Conservation (phyloP, 2,329 filamentous ascomycete species). For the Aschersonia sp. region DNA sequence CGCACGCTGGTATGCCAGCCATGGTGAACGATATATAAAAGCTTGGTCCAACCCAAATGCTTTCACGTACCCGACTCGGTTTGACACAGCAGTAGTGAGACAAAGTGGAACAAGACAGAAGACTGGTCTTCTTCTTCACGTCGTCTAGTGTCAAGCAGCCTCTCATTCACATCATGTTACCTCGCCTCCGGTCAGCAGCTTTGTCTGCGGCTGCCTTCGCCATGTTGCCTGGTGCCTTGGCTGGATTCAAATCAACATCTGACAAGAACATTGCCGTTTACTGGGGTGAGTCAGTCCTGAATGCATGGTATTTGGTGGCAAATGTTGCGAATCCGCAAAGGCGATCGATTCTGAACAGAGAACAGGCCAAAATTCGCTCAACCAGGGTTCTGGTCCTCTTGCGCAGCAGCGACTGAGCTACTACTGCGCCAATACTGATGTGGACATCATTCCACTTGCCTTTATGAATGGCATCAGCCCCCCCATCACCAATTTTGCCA, state of each 20-base stretch:
- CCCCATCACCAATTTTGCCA: slow-evolving; percentile 49
- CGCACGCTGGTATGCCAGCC: background rate
- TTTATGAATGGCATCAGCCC: slow-evolving; percentile 45
- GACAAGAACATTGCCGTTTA: slow-evolving; percentile 47
- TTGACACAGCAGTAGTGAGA: background rate
- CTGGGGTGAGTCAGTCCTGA: slow-evolving; percentile 35
- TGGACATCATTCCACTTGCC: slow-evolving; percentile 42
- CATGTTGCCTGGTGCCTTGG: slow-evolving; percentile 16
- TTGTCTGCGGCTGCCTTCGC: slow-evolving; percentile 9
- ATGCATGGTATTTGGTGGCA: background rate
- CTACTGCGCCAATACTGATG: slow-evolving; percentile 4
- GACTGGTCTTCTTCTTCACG: background rate
- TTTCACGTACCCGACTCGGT: background rate
- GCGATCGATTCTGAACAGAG: background rate
- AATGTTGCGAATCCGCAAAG: background rate
- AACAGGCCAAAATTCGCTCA: slow-evolving; percentile 44
- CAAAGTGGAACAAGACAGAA: background rate
- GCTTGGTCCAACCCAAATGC: background rate
- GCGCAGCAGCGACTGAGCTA: slow-evolving; percentile 5
- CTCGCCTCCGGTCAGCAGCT: slow-evolving; percentile 4
- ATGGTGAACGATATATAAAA: background rate
- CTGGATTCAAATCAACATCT: slow-evolving; percentile 30
- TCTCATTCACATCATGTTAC: background rate
- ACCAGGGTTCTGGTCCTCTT: slow-evolving; percentile 12
- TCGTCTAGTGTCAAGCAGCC: background rate